Evolutionary conservation across 192 early-diverging fungal genomes (phyloP), one percentile per base, ranked within the genome.

Genomic region (Coemansia sp.): DNA sequence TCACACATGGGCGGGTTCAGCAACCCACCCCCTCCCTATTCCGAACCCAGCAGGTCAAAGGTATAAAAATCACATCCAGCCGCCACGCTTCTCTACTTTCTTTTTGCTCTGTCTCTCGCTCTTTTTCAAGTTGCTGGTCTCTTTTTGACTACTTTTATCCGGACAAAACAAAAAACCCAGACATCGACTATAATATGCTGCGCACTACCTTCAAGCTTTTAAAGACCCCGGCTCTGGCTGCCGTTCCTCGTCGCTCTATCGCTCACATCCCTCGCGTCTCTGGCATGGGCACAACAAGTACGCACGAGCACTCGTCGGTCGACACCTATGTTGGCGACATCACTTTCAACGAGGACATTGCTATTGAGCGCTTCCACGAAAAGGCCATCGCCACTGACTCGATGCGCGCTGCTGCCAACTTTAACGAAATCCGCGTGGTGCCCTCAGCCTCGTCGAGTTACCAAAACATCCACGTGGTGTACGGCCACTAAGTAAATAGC

Each of bases 311-410:
- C 50, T 68, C 42, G 10, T 48, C 56, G 9, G 64, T 73, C 28
- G 70, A 73, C 36, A 73, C 68, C n/a, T 79, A 59, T 43, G 39
- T 56, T 20, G 76, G 76, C n/a, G 68, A 73, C 68, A 52, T 79
- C 33, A 60, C 64, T 3, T 79, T 79, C 42, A 79, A 79, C 60
- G 76, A 79, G 68, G 76, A 79, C 38, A 79, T 79, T 45, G 76
- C 76, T 6, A 73, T 79, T 36, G 76, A 79, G 41, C 63, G 38
- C 10, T 72, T 79, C 68, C 76, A 79, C 67, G 76, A 79, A 56
- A 79, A 79, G 68, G 76, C 76, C 20, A 73, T 79, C 48, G 76
- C 76, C 61, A 59, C 62, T 35, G 76, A 79, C 48, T 73, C 76
- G 18, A 79, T 79, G 66, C 76, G 63, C 38, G 76, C 76, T 16